Evolutionary conservation across 331 rosid genomes (phyloP).

Genomic region (Acacia pycnantha): DNA sequence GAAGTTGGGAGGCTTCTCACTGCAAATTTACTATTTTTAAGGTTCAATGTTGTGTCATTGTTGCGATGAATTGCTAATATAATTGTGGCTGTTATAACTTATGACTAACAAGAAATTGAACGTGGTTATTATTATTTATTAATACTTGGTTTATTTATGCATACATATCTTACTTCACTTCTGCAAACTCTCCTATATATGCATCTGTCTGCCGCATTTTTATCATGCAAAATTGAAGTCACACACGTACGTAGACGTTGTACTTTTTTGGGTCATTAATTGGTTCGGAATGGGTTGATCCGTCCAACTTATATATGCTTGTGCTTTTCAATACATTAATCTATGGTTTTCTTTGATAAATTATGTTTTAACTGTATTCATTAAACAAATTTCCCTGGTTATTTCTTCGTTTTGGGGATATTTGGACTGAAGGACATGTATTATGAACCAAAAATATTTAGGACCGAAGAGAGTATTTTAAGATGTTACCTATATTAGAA

Average conservation of each 20-base stretch:
- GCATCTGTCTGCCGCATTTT: not conserved
- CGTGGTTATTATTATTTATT: not conserved
- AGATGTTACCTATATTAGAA: no score
- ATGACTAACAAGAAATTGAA: not conserved
- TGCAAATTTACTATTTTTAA: slow-evolving; percentile 35
- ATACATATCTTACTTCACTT: not conserved
- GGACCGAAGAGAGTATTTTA: no score
- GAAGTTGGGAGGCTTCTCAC: slow-evolving; percentile 12
- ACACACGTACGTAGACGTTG: not conserved
- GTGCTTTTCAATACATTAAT: not conserved
- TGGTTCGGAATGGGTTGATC: not conserved
- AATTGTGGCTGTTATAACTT: not conserved
- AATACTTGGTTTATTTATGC: not conserved
- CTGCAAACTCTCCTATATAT: not conserved
- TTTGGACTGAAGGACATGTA: no score
- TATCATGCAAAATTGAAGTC: not conserved
- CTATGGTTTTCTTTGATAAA: no score
- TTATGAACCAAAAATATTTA: no score
- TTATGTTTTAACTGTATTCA: not conserved
- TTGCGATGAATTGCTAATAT: slow-evolving; percentile 24
- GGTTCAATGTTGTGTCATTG: not conserved
- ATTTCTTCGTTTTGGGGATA: not conserved
- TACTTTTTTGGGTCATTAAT: not conserved
- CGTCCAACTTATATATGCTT: not conserved
- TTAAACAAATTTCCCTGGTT: not conserved